A percentile compares a stretch with the other conserved stretches of the same genome.
phyloP scores from a whole-genome alignment of 116 monocot genomes.

The Dioscorea cayenensis region DNA sequence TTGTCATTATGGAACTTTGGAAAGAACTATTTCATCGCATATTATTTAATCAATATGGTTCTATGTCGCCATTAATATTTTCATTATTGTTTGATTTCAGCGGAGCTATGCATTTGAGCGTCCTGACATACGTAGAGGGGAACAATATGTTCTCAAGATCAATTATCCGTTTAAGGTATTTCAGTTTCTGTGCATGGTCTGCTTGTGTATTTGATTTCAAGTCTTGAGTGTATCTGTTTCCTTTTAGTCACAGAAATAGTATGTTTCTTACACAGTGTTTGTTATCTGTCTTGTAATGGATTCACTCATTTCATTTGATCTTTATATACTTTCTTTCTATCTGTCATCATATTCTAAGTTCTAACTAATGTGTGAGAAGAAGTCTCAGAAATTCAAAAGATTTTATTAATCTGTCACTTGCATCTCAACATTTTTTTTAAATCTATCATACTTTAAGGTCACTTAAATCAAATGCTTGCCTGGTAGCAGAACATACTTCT shows the following conservation, averaged over 20 bases:
- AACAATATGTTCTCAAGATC: conserved; percentile 86
- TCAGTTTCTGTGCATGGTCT: neutral
- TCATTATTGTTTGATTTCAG: no score
- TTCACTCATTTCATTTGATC: neutral
- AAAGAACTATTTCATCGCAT: neutral
- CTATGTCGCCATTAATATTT: neutral
- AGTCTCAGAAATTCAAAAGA: no score
- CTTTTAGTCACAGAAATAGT: no score
- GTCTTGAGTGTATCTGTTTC: no score
- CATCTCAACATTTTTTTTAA: no score
- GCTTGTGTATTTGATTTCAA: no score
- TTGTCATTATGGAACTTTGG: neutral
- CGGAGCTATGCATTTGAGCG: conserved; percentile 88
- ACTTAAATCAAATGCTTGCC: no score
- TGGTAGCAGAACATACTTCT: no score
- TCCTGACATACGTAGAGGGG: conserved; percentile 64
- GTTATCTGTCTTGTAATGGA: neutral
- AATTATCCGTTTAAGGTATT: conserved; percentile 88
- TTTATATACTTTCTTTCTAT: neutral
- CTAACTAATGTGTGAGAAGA: neutral
- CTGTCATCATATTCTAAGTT: neutral
- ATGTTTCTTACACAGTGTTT: neutral
- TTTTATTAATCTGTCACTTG: no score
- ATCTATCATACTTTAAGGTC: no score
- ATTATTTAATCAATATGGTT: neutral